Evolutionary conservation across 139 green algal species (phyloP).

Genomic region (Coelastrella sp.): DNA sequence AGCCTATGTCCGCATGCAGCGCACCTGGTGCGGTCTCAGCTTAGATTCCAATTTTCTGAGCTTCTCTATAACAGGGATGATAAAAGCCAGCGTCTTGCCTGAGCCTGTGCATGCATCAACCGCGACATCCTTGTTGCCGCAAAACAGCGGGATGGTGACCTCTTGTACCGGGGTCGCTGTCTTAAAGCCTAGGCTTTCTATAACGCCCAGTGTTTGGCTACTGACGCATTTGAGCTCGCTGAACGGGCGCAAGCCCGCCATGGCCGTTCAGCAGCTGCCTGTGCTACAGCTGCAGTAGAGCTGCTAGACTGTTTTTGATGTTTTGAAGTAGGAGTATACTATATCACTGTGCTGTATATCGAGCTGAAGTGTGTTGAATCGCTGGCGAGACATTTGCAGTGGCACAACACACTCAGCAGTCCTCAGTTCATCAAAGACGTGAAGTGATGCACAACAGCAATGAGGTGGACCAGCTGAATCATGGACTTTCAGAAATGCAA

Average conservation of each 20-base stretch:
- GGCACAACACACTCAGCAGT: no score
- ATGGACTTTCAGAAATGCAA: no score
- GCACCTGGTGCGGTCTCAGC: slow-evolving; percentile 83
- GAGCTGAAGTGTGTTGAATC: no score
- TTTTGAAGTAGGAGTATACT: no score
- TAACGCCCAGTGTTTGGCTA: slow-evolving; percentile 64
- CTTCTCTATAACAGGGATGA: slow-evolving; percentile 94
- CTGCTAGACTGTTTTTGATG: no score
- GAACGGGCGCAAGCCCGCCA: slow-evolving; percentile 39
- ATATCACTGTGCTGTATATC: no score
- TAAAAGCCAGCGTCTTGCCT: slow-evolving; percentile 98
- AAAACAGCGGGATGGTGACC: slow-evolving; percentile 92
- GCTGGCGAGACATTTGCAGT: no score
- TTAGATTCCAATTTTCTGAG: slow-evolving; percentile 75
- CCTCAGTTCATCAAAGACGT: no score
- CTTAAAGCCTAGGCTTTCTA: slow-evolving; percentile 72
- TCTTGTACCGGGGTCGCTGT: slow-evolving; percentile 93
- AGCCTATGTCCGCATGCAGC: neutral
- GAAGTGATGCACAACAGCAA: no score
- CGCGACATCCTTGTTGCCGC: slow-evolving; percentile 94
- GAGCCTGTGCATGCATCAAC: slow-evolving; percentile 97
- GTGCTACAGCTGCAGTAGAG: no score
- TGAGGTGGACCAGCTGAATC: no score
- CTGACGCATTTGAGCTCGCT: slow-evolving; percentile 60
- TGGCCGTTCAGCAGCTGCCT: neutral